These are phyloP conservation scores for Cucumis cinereus DNA, from an alignment of 306 rosid genomes.

Conservation along the genomic window DNA sequence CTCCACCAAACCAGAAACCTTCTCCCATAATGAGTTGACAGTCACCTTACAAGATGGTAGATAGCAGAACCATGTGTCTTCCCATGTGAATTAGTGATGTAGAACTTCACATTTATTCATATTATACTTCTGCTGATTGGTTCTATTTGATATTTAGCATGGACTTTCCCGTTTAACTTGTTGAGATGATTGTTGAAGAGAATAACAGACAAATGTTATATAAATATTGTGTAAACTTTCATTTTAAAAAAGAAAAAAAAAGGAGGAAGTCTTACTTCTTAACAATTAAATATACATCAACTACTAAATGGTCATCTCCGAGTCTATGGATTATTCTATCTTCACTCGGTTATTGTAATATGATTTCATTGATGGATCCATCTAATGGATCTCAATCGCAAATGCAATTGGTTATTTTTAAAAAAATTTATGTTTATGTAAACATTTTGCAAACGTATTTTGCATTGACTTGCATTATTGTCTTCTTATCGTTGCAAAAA, in stretches of 20 bases:
- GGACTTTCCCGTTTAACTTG: not conserved
- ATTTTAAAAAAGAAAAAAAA: too few species aligned
- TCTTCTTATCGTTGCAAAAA: too few species aligned
- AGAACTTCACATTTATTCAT: not conserved
- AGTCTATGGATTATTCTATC: too few species aligned
- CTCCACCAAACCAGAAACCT: constrained; percentile 36
- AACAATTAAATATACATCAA: too few species aligned
- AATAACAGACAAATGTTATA: not conserved
- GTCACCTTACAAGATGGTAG: constrained; percentile 57
- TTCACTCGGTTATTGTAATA: too few species aligned
- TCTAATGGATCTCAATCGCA: too few species aligned
- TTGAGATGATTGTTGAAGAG: not conserved
- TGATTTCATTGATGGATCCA: too few species aligned
- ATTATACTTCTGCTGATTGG: not conserved
- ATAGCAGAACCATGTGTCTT: constrained; percentile 11
- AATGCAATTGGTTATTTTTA: too few species aligned
- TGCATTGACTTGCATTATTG: too few species aligned
- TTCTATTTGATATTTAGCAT: not conserved
- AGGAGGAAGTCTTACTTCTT: too few species aligned
- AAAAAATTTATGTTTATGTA: too few species aligned
- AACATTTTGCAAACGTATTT: too few species aligned
- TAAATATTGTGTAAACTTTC: not conserved
- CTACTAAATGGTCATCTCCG: not conserved
- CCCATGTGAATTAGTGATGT: not conserved
- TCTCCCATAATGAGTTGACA: constrained; percentile 57